These are phyloP conservation scores for Petunia hybrid DNA, from an alignment of 305 asterid genomes.

Conservation along the genomic window DNA sequence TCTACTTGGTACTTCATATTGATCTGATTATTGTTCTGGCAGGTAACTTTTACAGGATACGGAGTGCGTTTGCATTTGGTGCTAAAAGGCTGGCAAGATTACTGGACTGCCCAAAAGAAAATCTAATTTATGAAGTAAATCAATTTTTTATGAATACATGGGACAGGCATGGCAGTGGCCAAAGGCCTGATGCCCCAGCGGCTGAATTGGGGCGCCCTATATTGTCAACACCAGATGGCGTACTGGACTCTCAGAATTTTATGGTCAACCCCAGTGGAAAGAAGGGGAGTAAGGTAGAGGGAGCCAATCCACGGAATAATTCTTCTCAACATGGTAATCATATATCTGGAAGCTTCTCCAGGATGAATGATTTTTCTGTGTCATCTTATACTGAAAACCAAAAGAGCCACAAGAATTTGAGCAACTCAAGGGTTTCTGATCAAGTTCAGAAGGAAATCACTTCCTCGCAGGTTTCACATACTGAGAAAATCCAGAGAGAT, in stretches of 20 bases:
- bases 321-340: slow-evolving; percentile 53
- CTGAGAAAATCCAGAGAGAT: slow-evolving; percentile 64
- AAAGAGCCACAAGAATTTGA: slow-evolving; percentile 54
- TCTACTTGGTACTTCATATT: slow-evolving; percentile 18
- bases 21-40: slow-evolving; percentile 37
- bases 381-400: slow-evolving; percentile 57
- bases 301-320: slow-evolving; percentile 40
- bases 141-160: slow-evolving; percentile 89
- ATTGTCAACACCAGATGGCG: slow-evolving; percentile 52
- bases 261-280: slow-evolving; percentile 45
- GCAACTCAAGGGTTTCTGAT: slow-evolving; percentile 52
- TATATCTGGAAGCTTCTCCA: slow-evolving; percentile 51
- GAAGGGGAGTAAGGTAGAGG: slow-evolving; percentile 52
- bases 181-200: slow-evolving; percentile 83
- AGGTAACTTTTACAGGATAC: slow-evolving; percentile 92
- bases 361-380: slow-evolving; percentile 46
- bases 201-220: slow-evolving; percentile 49
- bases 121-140: slow-evolving; percentile 67
- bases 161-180: slow-evolving; percentile 87
- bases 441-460: slow-evolving; percentile 51
- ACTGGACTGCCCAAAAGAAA: slow-evolving; percentile 77
- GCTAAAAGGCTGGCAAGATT: slow-evolving; percentile 82
- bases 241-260: slow-evolving; percentile 48
- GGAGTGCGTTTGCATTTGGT: slow-evolving; percentile 95
- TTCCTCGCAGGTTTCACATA: slow-evolving; percentile 51